Conservation (phyloP, 768 basidiomycete genomes). For the Nevesoporus exiguus region DNA sequence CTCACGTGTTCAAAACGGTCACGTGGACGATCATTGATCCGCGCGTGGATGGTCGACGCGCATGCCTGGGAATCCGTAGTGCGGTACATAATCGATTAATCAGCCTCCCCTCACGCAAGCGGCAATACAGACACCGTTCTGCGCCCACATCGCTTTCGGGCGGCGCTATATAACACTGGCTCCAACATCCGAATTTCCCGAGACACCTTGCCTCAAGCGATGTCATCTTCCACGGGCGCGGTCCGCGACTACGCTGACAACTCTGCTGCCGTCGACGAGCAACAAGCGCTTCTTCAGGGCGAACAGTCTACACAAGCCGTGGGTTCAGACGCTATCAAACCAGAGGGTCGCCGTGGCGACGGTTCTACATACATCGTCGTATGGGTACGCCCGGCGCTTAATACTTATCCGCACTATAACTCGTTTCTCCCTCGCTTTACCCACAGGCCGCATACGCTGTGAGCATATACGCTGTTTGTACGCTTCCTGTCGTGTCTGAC, state of each 20-base stretch:
- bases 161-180: background rate
- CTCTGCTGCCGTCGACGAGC: slow-evolving; percentile 8
- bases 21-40: too few relatives aligned
- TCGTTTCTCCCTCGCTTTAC: background rate
- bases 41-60: too few relatives aligned
- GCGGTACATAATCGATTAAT: too few relatives aligned
- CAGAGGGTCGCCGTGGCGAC: slow-evolving; percentile 41
- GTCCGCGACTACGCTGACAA: background rate
- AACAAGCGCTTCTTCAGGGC: slow-evolving; percentile 13
- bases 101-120: background rate
- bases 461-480: background rate
- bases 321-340: slow-evolving; percentile 29
- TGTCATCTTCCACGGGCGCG: background rate
- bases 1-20: slow-evolving; percentile 15
- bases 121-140: background rate
- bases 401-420: background rate
- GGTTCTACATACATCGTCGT: slow-evolving; percentile 31
- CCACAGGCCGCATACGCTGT: slow-evolving; percentile 18
- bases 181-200: background rate
- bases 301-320: slow-evolving; percentile 7
- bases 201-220: background rate
- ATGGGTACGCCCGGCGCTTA: slow-evolving; percentile 32
- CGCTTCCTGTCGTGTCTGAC: background rate
- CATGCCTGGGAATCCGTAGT: too few relatives aligned
- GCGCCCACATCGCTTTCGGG: background rate